Evolutionary conservation across 2,329 filamentous ascomycete species (phyloP).

Genomic region (Cercospora nicotianae): DNA sequence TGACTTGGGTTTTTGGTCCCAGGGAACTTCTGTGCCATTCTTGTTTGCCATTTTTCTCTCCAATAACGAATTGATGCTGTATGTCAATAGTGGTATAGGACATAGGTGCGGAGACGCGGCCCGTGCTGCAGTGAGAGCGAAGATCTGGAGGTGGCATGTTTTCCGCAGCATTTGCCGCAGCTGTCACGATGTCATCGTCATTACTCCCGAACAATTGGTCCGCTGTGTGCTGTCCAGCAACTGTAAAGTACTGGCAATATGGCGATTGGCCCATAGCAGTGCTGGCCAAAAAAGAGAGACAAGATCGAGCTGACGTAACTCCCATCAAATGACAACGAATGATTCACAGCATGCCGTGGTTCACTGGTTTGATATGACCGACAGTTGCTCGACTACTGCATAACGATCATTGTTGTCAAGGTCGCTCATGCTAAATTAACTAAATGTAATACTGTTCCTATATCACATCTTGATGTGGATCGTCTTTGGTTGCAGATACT

Average conservation of each 20-base stretch:
- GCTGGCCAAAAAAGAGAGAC: too few relatives aligned
- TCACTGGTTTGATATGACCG: background rate
- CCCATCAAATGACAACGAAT: background rate
- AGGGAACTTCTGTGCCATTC: background rate
- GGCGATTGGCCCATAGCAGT: too few relatives aligned
- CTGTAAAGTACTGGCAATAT: too few relatives aligned
- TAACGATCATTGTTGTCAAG: background rate
- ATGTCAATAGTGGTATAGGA: background rate
- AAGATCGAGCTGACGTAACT: too few relatives aligned
- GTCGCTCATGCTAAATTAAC: too few relatives aligned
- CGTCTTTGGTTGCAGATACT: background rate
- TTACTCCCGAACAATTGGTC: too few relatives aligned
- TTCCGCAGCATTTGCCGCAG: background rate
- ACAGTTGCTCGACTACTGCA: background rate
- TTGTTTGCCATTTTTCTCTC: background rate
- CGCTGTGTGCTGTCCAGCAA: too few relatives aligned
- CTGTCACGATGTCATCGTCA: background rate
- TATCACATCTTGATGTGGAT: background rate
- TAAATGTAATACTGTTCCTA: background rate
- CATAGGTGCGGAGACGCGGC: background rate
- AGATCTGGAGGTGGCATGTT: background rate
- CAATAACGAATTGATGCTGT: background rate
- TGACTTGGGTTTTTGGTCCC: background rate
- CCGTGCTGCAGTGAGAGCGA: background rate
- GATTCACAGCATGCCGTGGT: background rate